Evolutionary conservation across 139 green algal species (phyloP).

Genomic region (Ettlia oleoabundans): DNA sequence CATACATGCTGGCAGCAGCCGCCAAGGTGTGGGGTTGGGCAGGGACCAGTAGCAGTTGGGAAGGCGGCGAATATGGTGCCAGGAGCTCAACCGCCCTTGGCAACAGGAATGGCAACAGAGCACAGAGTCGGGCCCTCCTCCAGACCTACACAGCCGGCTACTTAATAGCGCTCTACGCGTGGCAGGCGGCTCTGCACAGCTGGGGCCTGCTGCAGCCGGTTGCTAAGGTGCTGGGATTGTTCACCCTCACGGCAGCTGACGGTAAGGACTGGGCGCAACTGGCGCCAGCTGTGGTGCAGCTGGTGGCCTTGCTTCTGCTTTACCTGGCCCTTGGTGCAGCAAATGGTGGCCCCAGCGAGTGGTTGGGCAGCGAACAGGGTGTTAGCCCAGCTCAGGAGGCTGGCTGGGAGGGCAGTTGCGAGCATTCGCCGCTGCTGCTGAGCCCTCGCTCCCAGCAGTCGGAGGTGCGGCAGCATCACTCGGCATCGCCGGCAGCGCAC

Average conservation of each 20-base stretch:
- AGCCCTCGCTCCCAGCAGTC: not conserved
- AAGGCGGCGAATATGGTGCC: no score
- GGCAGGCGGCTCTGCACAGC: constrained; percentile 33
- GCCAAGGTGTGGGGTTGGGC: constrained; percentile 26
- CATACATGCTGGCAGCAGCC: constrained; percentile 16
- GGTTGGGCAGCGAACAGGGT: not conserved
- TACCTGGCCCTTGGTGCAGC: constrained; percentile 22
- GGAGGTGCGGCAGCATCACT: not conserved
- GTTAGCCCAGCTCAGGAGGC: not conserved
- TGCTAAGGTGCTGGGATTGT: constrained; percentile 36
- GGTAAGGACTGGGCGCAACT: not conserved
- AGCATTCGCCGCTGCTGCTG: constrained; percentile 10
- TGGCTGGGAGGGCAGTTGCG: not conserved
- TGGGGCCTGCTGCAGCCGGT: not conserved
- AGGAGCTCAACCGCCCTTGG: no score
- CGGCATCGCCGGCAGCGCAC: not conserved
- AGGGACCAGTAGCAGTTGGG: not conserved
- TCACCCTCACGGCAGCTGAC: not conserved
- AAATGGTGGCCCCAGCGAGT: not conserved
- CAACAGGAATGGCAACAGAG: not conserved
- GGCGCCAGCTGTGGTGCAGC: constrained; percentile 23
- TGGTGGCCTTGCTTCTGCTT: constrained; percentile 36
- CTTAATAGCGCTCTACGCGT: constrained; percentile 42
- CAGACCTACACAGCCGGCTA: not conserved
- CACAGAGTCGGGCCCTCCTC: not conserved